These are phyloP conservation scores for Sugiyamaella pinicola DNA, from an alignment of 1,139 yeast genomes.

Conservation along the genomic window DNA sequence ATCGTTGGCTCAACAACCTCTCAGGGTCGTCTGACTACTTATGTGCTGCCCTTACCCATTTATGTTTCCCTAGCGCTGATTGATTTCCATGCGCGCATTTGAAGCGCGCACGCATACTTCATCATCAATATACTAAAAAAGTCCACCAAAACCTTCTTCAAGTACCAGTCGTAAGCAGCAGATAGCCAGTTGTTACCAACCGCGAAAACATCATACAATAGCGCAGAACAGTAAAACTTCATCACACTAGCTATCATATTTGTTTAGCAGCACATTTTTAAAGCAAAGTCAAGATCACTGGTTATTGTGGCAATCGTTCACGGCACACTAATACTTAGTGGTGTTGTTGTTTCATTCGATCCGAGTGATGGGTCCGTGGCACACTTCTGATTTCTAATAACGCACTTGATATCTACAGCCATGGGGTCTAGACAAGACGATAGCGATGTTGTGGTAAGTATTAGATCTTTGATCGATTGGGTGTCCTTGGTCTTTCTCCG, in stretches of 20 bases:
- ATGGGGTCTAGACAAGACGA: slow-evolving; percentile 11
- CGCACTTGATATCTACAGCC: background rate
- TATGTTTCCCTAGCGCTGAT: no score
- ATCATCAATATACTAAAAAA: no score
- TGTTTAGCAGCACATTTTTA: background rate
- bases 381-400: background rate
- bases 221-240: background rate
- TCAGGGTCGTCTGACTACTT: no score
- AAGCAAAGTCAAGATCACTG: no score
- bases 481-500: no score
- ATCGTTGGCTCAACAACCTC: no score
- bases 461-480: no score
- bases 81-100: slow-evolving; percentile 2
- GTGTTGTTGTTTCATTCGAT: background rate
- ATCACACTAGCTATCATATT: background rate
- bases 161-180: background rate
- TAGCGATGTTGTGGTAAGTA: slow-evolving; percentile 14
- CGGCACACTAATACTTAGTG: background rate
- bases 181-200: slow-evolving; percentile 6
- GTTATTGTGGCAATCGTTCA: background rate
- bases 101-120: no score
- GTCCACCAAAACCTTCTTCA: background rate
- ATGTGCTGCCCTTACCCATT: background rate
- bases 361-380: background rate
- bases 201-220: slow-evolving; percentile 5